A percentile compares a stretch with the other conserved stretches of the same genome.
phyloP scores from a whole-genome alignment of 495 filamentous ascomycete species.

The Annulohypoxylon maeteangense region DNA sequence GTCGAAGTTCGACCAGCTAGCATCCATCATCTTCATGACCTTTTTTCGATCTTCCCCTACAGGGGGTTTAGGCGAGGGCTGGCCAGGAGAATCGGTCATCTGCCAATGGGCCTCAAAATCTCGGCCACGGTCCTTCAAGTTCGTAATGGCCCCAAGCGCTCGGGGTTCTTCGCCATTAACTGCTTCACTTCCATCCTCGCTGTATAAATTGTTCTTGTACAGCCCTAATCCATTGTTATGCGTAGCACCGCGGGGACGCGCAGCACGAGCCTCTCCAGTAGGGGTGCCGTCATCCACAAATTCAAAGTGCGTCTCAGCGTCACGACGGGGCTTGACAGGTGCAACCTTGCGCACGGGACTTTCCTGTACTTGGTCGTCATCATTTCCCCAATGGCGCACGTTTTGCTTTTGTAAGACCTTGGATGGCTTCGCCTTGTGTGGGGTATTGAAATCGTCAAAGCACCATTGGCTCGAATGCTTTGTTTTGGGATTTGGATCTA shows the following conservation, averaged over 20 bases:
- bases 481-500: constrained; percentile 56
- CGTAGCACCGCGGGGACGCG: constrained; percentile 58
- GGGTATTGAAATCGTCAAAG: constrained; percentile 86
- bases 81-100: constrained; percentile 69
- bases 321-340: constrained; percentile 75
- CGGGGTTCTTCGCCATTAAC: constrained; percentile 43
- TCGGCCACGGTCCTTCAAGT: constrained; percentile 72
- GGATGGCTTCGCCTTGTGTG: constrained; percentile 68
- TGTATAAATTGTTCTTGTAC: constrained; percentile 79
- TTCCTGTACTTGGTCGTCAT: constrained; percentile 69
- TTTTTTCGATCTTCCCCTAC: constrained; percentile 65
- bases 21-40: constrained; percentile 73
- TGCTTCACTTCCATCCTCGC: constrained; percentile 59
- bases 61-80: constrained; percentile 39
- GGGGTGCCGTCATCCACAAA: constrained; percentile 64
- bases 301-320: constrained; percentile 83
- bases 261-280: constrained; percentile 41
- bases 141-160: constrained; percentile 69
- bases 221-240: constrained; percentile 74
- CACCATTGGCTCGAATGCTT: constrained; percentile 80
- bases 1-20: constrained; percentile 72
- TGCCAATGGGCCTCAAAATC: constrained; percentile 79
- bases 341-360: constrained; percentile 65
- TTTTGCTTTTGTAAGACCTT: constrained; percentile 62
- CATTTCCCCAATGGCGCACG: constrained; percentile 76